Evolutionary conservation across 306 rosid genomes (phyloP).

Genomic region (Clitoria ternatea): DNA sequence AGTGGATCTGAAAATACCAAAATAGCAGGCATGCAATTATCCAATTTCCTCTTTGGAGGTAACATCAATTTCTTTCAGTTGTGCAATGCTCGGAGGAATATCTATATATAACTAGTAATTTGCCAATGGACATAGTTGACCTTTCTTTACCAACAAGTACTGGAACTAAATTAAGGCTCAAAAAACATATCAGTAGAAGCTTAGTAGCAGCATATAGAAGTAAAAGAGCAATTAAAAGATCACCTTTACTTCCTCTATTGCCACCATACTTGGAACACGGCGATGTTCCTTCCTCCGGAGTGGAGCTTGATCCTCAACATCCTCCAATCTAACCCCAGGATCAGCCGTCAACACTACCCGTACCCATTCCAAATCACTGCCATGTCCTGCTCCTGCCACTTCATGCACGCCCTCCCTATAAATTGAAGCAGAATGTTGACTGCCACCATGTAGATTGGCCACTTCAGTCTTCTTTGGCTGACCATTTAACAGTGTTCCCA

Average conservation of each 20-base stretch:
- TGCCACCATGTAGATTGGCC: conserved; percentile 25
- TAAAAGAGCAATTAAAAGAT: conserved; percentile 26
- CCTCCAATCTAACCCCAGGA: conserved; percentile 84
- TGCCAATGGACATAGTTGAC: neutral
- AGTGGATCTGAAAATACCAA: no score
- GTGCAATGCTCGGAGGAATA: neutral
- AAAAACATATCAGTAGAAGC: conserved; percentile 15
- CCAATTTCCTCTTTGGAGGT: no score
- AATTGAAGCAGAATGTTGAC: conserved; percentile 25
- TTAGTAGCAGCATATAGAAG: conserved; percentile 12
- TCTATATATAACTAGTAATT: conserved; percentile 1
- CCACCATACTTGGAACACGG: conserved; percentile 95
- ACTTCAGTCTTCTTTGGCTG: conserved; percentile 36
- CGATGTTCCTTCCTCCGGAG: conserved; percentile 92
- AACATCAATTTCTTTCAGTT: neutral
- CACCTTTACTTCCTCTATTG: conserved; percentile 98
- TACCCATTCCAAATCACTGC: conserved; percentile 78
- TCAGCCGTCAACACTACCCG: conserved; percentile 77
- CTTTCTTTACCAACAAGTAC: conserved; percentile 13
- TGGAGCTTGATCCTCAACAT: conserved; percentile 73
- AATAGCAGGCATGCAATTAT: no score
- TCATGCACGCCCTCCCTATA: conserved; percentile 26
- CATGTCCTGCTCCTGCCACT: conserved; percentile 37
- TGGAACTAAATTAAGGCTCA: neutral
- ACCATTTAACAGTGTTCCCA: conserved; percentile 46